Evolutionary conservation across 345 rosid species (phyloP), one percentile per base, ranked within the genome.

Genomic region (Melaleuca quinquenervia): DNA sequence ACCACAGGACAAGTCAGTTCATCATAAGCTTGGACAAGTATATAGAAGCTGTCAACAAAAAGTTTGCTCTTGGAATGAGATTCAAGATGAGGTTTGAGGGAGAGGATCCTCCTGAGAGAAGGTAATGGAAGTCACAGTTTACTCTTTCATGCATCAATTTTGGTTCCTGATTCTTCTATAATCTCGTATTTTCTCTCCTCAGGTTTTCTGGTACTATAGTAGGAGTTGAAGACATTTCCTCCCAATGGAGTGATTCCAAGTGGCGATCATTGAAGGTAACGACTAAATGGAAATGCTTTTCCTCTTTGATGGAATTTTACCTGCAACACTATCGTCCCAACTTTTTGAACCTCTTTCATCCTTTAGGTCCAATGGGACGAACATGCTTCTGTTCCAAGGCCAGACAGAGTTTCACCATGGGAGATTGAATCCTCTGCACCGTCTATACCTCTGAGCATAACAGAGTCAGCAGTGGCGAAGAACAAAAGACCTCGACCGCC

Each of bases 351-450:
- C 48, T 70, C 49, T 86, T 36, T 84, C 62, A 84, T 70, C 86
- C 20, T 41, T 13, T 48, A 97, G 99, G 93, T 96, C 87, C 98
- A 95, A 75, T 97, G 99, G 99, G 99, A 97, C 92, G 99, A 96
- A 88, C 93, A 95, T 82, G 94, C 99, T 85, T 90, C 94, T 16
- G 90, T 95, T 85, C 88, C 89, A 86, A 93, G 98, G 89, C 99
- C 97, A 18, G 93, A 93, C 26, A 92, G 94, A 91, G 98, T 96
- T 92, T 97, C 99, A n/a, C 94, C 98, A 53, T 97, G 99, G 99
- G 99, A 97, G 86, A 91, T 96, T 52, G 98, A 97, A 85, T 95
- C 98, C 14, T 94, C 91, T 84, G 85, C 86, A 48, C 85, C 93
- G 74, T 91, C 96, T 49, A 90, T 89, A 84, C 86, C 91, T 11